These are phyloP conservation scores for Isabelozyma heimii DNA, from an alignment of 805 yeast species.

Conservation along the genomic window DNA sequence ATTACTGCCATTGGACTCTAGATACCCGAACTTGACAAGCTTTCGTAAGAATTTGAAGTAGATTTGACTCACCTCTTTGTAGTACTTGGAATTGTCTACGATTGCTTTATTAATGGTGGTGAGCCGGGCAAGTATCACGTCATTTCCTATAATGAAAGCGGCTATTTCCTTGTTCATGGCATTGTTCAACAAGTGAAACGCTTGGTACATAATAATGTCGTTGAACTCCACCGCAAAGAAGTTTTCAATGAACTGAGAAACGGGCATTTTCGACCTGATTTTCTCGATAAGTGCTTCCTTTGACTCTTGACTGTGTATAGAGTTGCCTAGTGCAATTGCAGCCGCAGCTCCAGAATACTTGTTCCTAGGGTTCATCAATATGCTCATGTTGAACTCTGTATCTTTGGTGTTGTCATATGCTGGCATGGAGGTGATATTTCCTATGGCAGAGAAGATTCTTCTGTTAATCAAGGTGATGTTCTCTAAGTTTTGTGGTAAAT, in stretches of 20 bases:
- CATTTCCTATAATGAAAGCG: constrained; percentile 9
- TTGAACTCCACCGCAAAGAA: constrained; percentile 18
- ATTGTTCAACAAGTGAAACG: constrained; percentile 33
- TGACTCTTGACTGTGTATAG: constrained; percentile 18
- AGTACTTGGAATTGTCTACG: constrained; percentile 32
- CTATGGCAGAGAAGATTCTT: constrained; percentile 31
- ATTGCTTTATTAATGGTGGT: constrained; percentile 21
- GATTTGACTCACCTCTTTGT: constrained; percentile 27
- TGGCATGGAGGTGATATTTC: constrained; percentile 33
- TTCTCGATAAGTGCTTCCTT: constrained; percentile 6
- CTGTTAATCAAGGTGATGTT: constrained; percentile 16
- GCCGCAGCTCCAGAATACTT: constrained; percentile 26
- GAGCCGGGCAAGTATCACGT: constrained; percentile 8
- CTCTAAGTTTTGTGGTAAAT: constrained; percentile 2
- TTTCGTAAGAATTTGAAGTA: constrained; percentile 28
- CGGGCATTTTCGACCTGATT: constrained; percentile 2
- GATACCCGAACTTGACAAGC: constrained; percentile 16
- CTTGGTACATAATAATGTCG: constrained; percentile 38
- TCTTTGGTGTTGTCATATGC: constrained; percentile 19
- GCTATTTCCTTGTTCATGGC: constrained; percentile 15
- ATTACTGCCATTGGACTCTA: constrained; percentile 5
- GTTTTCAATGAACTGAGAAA: constrained; percentile 12
- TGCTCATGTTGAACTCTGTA: constrained; percentile 13
- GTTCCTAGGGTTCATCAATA: constrained; percentile 3
- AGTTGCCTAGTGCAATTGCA: constrained; percentile 36